Base-by-base conservation (phyloP, 345 rosid species). In the Euphorbia pulcherrima region DNA sequence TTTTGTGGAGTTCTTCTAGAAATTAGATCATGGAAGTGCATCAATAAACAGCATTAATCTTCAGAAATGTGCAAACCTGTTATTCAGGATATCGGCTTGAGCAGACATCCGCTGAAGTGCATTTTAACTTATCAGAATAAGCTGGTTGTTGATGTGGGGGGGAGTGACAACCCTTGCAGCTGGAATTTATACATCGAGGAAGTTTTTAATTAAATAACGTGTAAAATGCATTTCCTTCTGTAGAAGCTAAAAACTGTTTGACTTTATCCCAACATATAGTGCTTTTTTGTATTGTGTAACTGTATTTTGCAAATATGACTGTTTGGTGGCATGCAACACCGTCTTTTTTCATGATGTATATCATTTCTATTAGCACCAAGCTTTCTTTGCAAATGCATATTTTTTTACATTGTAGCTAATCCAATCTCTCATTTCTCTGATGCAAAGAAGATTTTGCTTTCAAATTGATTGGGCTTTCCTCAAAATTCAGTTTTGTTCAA, bases 161-260 rank as follows among this genome's bases (percentile, higher is more conserved):
- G 97, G 99, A 69, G 77, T 91, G 50, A 94, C 99, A 23, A 97
- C 99, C 74, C 92, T 94, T 65, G 99, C 99, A 28, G 97, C 97
- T 18, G 99, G 99, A 48, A 72, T 94, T 79, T 94, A 94, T 83
- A 91, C 97, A 62, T 89, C 99, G 48, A 86, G 99, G 99, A 89
- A 76, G 74, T 50, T 4, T 68, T 9, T 9, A 39, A 44, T 11
- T 0, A 44, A 12, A 11, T n/a, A n/a, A n/a, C 13, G 16, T 44
- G 50, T 12, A 44, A 24, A 18, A 23, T 48, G 20, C 26, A 53
- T 52, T 17, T 6, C 24, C 23, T 53, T 0, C 3, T 52, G 52
- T 61, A 33, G 37, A 29, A 52, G 61, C 51, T 48, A 9, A 23
- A 58, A 39, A 33, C 52, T 23, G 20, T 52, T 28, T 55, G 1